Conservation (phyloP, 1,139 yeast genomes). For the Geotrichum europaeum region DNA sequence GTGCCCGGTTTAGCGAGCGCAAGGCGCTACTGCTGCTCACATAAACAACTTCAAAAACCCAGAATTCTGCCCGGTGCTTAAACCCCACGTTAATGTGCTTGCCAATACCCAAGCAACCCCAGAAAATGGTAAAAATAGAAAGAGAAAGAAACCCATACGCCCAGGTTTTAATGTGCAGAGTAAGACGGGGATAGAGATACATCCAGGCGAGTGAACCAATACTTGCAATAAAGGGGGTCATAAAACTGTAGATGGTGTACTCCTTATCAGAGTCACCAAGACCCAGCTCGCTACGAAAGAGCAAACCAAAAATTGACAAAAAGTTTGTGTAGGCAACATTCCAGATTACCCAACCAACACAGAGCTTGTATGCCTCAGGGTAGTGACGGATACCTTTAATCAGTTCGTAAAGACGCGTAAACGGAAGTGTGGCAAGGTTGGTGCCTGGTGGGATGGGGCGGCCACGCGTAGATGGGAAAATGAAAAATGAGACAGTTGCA, state of each 20-base stretch:
- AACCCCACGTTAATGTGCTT: constrained; percentile 35
- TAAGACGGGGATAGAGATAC: constrained; percentile 34
- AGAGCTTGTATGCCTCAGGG: constrained; percentile 40
- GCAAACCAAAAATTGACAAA: constrained; percentile 37
- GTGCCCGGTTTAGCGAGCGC: constrained; percentile 39
- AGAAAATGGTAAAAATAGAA: constrained; percentile 38
- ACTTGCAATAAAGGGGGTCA: constrained; percentile 38
- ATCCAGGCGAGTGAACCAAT: constrained; percentile 41
- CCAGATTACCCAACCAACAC: constrained; percentile 45
- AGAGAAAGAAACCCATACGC: constrained; percentile 34
- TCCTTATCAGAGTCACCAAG: constrained; percentile 40
- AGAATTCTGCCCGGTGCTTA: constrained; percentile 43
- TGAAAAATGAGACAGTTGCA: constrained; percentile 32
- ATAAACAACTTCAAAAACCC: constrained; percentile 41
- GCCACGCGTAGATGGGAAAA: constrained; percentile 38
- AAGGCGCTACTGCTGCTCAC: constrained; percentile 38
- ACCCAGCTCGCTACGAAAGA: constrained; percentile 43
- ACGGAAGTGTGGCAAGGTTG: constrained; percentile 29
- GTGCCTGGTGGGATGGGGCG: constrained; percentile 32
- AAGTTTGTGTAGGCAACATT: constrained; percentile 40
- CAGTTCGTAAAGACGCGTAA: constrained; percentile 32
- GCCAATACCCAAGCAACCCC: constrained; percentile 43
- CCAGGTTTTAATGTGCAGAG: constrained; percentile 36
- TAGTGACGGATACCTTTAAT: constrained; percentile 33
- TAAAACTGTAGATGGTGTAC: constrained; percentile 41